Evolutionary conservation across 371 early-diverging fungal species (phyloP).

Genomic region (Mucor racemosus): DNA sequence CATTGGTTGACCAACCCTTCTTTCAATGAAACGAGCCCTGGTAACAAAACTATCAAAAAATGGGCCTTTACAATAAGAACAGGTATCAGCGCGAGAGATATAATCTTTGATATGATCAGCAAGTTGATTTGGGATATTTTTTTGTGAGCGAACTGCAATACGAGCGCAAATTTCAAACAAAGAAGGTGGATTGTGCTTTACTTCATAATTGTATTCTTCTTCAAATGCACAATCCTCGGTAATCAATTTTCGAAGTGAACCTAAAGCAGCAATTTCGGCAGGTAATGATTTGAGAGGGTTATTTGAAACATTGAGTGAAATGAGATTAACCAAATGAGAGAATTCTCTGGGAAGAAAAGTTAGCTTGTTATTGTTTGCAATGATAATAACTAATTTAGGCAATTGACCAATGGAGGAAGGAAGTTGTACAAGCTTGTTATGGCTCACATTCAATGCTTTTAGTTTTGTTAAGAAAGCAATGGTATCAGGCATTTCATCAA

Average conservation of each 20-base stretch:
- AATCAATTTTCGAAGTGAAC: constrained; percentile 55
- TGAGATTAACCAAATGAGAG: constrained; percentile 54
- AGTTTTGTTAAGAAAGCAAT: constrained; percentile 31
- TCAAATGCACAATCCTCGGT: constrained; percentile 55
- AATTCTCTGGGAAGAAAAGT: constrained; percentile 52
- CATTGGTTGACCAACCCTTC: constrained; percentile 45
- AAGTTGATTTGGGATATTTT: constrained; percentile 57
- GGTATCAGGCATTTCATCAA: constrained; percentile 36
- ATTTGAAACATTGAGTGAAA: constrained; percentile 62
- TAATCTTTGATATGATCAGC: constrained; percentile 64
- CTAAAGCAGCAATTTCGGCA: constrained; percentile 45
- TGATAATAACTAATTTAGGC: constrained; percentile 58
- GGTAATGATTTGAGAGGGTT: constrained; percentile 56
- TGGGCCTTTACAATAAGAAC: constrained; percentile 86
- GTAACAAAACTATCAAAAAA: constrained; percentile 69
- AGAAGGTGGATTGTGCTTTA: constrained; percentile 43
- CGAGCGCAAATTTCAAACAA: constrained; percentile 78
- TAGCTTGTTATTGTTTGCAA: constrained; percentile 56
- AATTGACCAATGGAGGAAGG: constrained; percentile 69
- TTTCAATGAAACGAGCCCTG: constrained; percentile 65
- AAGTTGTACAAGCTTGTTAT: constrained; percentile 63
- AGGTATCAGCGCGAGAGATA: constrained; percentile 63
- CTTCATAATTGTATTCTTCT: constrained; percentile 31
- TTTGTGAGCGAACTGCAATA: constrained; percentile 66
- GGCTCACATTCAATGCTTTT: constrained; percentile 38